These are phyloP conservation scores for Kwoniella bestiolae DNA, from an alignment of 768 basidiomycete species.

Conservation along the genomic window DNA sequence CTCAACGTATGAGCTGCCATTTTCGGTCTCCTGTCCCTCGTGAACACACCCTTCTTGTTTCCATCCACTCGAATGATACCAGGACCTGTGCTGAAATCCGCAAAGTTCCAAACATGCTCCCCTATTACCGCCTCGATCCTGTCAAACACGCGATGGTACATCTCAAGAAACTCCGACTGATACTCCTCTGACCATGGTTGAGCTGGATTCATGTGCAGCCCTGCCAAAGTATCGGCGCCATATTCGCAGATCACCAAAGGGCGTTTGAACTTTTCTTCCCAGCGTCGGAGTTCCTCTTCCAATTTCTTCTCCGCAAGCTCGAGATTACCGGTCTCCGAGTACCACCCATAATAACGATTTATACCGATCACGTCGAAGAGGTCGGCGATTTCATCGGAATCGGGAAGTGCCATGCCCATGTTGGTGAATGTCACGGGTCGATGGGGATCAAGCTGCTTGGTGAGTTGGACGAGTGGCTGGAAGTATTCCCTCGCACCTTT, in stretches of 20 bases:
- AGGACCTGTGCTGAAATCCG: slow-evolving; percentile 34
- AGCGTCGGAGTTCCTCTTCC: slow-evolving; percentile 31
- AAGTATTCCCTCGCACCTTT: slow-evolving; percentile 32
- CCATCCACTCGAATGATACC: slow-evolving; percentile 43
- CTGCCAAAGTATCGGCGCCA: slow-evolving; percentile 35
- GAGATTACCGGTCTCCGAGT: slow-evolving; percentile 35
- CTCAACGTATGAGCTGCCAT: slow-evolving; percentile 33
- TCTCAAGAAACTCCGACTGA: slow-evolving; percentile 27
- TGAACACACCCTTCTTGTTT: slow-evolving; percentile 43
- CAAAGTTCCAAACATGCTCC: slow-evolving; percentile 39
- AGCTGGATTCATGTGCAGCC: slow-evolving; percentile 27
- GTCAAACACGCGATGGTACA: slow-evolving; percentile 31
- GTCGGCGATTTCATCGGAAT: slow-evolving; percentile 28
- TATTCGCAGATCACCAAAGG: slow-evolving; percentile 40
- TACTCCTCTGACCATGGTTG: slow-evolving; percentile 44
- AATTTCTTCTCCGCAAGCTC: slow-evolving; percentile 26
- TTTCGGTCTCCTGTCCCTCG: slow-evolving; percentile 35
- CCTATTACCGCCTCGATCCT: neutral
- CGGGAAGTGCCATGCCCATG: slow-evolving; percentile 9
- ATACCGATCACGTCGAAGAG: slow-evolving; percentile 43
- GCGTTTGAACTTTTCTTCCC: slow-evolving; percentile 24
- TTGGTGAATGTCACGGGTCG: slow-evolving; percentile 42
- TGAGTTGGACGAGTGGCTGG: slow-evolving; percentile 36
- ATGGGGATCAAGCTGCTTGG: slow-evolving; percentile 31
- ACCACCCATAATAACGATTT: slow-evolving; percentile 47